Evolutionary conservation across 495 filamentous ascomycete genomes (phyloP), one percentile per base, ranked within the genome.

Genomic region (Lineolata rhizophorae): DNA sequence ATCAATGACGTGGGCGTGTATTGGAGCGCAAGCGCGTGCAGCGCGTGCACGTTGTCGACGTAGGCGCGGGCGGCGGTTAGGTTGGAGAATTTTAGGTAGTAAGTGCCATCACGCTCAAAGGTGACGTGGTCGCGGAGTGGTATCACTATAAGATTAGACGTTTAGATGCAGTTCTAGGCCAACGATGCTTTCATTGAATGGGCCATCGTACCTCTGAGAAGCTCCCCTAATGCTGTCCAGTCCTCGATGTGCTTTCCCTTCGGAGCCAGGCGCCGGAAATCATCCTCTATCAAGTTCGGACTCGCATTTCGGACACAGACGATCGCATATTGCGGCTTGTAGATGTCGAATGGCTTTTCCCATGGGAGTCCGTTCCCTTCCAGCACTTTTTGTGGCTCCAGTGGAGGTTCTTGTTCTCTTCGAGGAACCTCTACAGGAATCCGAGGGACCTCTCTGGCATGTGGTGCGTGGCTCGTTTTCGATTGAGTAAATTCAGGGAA

Each of bases 211-310:
- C 22, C 28, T 30, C 17, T 30, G 28, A 17, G 8, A 16, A 30
- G 17, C 17, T 16, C 9, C 15, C 28, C 28, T 6, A 9, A 6
- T 9, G 9, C 15, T 16, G 6, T 8, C 28, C 28, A 30, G 8
- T 17, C 28, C 14, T 9, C 9, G 15, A 30, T 30, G 28, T 30
- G 28, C 17, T 30, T 30, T 17, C 28, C 28, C 28, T 30, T 17
- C 14, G 28, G 28, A 6, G 17, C 14, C 8, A 9, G 15, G 10
- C 28, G 28, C 28, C 17, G 6, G 14, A 30, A 30, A 17, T 30
- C 28, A 16, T 30, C 28, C 22, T 8, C 8, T 8, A 8, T 8
- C 12, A 26, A 12, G 22, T 26, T 8, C 22, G 22, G 22, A 26
- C 22, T 26, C 22, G 12, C 8, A 8, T 12, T 12, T 26, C 22